A percentile compares a stretch with the other conserved stretches of the same genome.
phyloP scores from a whole-genome alignment of 2,329 filamentous ascomycete species.

The Leptographium galeiforme region DNA sequence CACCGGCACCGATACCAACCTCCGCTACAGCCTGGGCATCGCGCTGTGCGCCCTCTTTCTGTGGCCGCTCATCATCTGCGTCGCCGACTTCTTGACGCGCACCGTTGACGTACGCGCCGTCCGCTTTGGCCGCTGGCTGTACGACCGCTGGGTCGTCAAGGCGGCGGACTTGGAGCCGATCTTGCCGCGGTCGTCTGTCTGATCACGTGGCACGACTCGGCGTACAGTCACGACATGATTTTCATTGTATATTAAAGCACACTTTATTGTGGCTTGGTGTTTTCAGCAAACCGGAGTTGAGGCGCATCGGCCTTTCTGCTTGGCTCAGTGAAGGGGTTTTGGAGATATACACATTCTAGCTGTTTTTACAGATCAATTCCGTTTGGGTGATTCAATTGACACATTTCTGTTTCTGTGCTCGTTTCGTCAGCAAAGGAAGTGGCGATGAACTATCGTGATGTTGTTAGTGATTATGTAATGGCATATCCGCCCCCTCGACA shows the following conservation, averaged over 20 bases:
- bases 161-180: background rate
- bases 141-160: conserved; percentile 21
- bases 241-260: background rate
- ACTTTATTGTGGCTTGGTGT: too few species aligned
- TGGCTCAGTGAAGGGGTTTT: too few species aligned
- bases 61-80: conserved; percentile 38
- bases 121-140: conserved; percentile 41
- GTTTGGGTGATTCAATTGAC: too few species aligned
- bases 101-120: conserved; percentile 42
- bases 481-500: too few species aligned
- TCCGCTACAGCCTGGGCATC: conserved; percentile 32
- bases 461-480: too few species aligned
- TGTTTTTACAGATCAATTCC: too few species aligned
- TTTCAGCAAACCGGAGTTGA: too few species aligned
- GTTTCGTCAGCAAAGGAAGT: too few species aligned
- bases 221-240: background rate
- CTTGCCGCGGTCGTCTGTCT: background rate
- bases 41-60: conserved; percentile 31
- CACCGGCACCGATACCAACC: conserved; percentile 29
- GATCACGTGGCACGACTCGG: background rate
- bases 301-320: too few species aligned
- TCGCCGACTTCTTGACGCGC: conserved; percentile 42
- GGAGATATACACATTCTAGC: too few species aligned
- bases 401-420: too few species aligned
- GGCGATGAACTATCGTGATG: too few species aligned